Base-by-base conservation (phyloP, 352 stramenopile genomes). In the Pythium monospermum region DNA sequence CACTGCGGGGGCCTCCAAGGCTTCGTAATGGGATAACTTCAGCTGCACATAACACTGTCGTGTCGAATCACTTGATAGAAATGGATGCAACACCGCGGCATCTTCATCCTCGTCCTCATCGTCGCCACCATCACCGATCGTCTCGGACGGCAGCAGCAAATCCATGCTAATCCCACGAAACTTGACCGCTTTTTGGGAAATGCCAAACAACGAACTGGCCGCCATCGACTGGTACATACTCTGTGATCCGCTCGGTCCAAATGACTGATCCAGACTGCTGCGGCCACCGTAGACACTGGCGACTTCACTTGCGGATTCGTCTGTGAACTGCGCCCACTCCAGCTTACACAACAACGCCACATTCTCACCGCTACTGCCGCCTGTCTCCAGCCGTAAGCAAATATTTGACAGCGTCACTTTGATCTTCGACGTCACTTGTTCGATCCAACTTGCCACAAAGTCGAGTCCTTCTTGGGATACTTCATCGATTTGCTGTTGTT, bases 391-490 rank as follows among this genome's bases (percentile, higher is more conserved):
- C 1, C 79, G 66, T 28, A 92, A 40, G 26, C 83, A 94, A 47
- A 94, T 82, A 57, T 94, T 94, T 18, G 83, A 87, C 38, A 94
- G 43, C 30, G 83, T 94, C 6, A 95, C 68, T 59, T 95, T 95
- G 60, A 95, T 92, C 54, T 93, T 95, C 37, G 82, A 92, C 49
- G 84, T 93, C 12, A 95, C 84, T 36, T 91, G 84, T 51, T 95
- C 84, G 47, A 95, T 95, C 84, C 84, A 95, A 42, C 77, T 90
- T 19, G 84, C 84, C 23, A 95, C 84, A 59, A 95, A 95, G 59
- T 95, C 84, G 21, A 95, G 75, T 31, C 84, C 82, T 88, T 95
- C 84, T 49, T 93, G 82, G 15, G 84, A 93, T 11, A 92, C 72
- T 59, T 89, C 73, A 48, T 95, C 82, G 4, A 79, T 54, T 10